Conservation (phyloP, 495 filamentous ascomycete species). For the Trichoderma asperelloides region DNA sequence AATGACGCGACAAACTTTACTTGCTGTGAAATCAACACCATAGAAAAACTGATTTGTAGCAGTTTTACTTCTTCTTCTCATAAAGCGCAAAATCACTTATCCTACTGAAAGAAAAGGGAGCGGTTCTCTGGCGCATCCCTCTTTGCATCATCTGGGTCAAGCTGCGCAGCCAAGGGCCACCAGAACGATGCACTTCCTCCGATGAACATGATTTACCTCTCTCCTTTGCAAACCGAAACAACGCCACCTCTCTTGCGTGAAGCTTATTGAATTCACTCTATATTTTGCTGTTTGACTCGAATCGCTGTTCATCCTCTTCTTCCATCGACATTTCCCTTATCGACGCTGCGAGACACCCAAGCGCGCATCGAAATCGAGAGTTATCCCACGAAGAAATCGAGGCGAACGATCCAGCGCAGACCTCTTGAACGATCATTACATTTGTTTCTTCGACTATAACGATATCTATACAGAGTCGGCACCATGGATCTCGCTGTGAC, state of each 20-base stretch:
- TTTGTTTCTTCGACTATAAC: not conserved
- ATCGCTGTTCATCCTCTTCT: not conserved
- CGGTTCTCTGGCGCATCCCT: too few species aligned
- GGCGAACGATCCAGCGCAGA: not conserved
- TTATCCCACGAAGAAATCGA: not conserved
- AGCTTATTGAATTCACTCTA: not conserved
- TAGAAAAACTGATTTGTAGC: not conserved
- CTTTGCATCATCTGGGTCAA: not conserved
- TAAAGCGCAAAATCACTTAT: too few species aligned
- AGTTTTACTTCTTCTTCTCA: not conserved
- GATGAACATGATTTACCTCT: not conserved
- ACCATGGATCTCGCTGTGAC: conserved; percentile 18
- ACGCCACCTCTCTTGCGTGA: not conserved
- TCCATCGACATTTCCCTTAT: not conserved
- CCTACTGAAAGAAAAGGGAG: too few species aligned
- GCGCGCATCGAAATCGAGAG: not conserved
- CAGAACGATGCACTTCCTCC: not conserved
- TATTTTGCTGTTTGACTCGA: not conserved
- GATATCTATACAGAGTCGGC: not conserved
- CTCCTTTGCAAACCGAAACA: not conserved
- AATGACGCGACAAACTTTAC: not conserved
- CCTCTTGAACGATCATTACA: not conserved
- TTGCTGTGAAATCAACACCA: not conserved
- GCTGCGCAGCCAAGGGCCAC: not conserved
- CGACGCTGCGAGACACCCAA: not conserved